These are phyloP conservation scores for Diospyros kaki DNA, from an alignment of 148 eudicot genomes.

Conservation along the genomic window DNA sequence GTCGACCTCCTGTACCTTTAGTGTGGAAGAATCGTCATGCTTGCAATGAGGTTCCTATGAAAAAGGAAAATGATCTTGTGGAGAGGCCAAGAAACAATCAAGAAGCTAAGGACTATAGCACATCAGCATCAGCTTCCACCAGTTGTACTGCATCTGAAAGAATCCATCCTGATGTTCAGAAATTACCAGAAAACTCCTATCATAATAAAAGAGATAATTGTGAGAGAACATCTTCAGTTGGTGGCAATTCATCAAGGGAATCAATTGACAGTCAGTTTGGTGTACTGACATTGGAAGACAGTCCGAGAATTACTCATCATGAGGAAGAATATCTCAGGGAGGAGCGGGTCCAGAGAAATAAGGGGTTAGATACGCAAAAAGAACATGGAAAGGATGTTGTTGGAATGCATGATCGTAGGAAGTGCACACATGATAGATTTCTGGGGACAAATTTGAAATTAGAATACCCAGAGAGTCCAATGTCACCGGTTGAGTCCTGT, in stretches of 20 bases:
- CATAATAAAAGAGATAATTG: conserved; percentile 16
- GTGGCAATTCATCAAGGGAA: conserved; percentile 21
- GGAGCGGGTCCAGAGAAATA: conserved; percentile 17
- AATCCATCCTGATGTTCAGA: conserved; percentile 24
- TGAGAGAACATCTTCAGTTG: conserved; percentile 19
- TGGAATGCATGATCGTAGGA: conserved; percentile 29
- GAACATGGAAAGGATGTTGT: conserved; percentile 21
- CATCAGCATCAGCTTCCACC: conserved; percentile 45
- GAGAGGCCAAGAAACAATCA: conserved; percentile 43
- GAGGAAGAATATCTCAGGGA: conserved; percentile 20
- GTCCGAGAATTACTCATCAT: conserved; percentile 11
- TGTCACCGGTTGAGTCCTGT: conserved; percentile 27
- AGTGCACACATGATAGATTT: conserved; percentile 34
- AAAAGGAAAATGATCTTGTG: conserved; percentile 44
- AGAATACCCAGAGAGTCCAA: conserved; percentile 35
- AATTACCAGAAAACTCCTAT: conserved; percentile 24
- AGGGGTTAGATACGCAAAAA: conserved; percentile 21
- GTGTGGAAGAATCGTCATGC: conserved; percentile 77
- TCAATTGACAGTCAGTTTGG: conserved; percentile 23
- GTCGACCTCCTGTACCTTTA: conserved; percentile 68
- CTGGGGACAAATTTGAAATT: conserved; percentile 34
- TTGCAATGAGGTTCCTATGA: conserved; percentile 56
- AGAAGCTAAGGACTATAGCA: conserved; percentile 31
- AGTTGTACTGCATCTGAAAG: conserved; percentile 35
- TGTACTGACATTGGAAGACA: conserved; percentile 20